Base-by-base conservation (phyloP, 768 basidiomycete genomes). In the Steccherinum ochraceum region DNA sequence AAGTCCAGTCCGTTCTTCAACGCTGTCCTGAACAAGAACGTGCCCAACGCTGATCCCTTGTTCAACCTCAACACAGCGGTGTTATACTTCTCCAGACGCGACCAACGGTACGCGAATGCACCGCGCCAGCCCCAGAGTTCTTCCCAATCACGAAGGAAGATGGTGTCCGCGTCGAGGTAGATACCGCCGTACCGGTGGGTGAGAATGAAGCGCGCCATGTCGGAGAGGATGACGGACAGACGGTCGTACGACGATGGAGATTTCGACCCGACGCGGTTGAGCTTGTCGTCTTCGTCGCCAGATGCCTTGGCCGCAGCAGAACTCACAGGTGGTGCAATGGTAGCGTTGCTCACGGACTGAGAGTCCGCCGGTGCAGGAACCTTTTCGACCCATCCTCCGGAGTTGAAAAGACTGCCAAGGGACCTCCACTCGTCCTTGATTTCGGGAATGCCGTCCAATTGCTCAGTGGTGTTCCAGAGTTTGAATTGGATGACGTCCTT, bases 391-490 rank as follows among this genome's bases (percentile, higher is more conserved):
- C 82, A 77, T 20, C 90, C 92, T 4, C 83, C 88, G 2, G 89
- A 91, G 64, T 93, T 94, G 76, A 97, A 96, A 5, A 96, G 70
- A 35, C 84, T 83, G 19, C 80, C 78, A 61, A 87, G 77, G 18
- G 74, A 74, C 49, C 95, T 75, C 95, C 95, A 99, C 63, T 94
- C 90, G 46, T 90, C 80, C 59, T 83, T 84, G 41, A 98, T 72
- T 66, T 99, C 95, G 0, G 89, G 84, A 2, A 95, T 74, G 27
- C 88, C 88, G 59, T 98, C 95, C 45, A 98, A 73, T 61, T 97
- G 94, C 59, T 95, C 94, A 1, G 94, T 97, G 25, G 95, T 97
- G 65, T 98, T 98, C 95, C 95, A 99, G 57, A 97, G 75, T 65
- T 88, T 92, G 76, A 99, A 99, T 65, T 89, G 83, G 64, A 99